Conservation (phyloP, 2,329 filamentous ascomycete species). For the Hortaea werneckii region DNA sequence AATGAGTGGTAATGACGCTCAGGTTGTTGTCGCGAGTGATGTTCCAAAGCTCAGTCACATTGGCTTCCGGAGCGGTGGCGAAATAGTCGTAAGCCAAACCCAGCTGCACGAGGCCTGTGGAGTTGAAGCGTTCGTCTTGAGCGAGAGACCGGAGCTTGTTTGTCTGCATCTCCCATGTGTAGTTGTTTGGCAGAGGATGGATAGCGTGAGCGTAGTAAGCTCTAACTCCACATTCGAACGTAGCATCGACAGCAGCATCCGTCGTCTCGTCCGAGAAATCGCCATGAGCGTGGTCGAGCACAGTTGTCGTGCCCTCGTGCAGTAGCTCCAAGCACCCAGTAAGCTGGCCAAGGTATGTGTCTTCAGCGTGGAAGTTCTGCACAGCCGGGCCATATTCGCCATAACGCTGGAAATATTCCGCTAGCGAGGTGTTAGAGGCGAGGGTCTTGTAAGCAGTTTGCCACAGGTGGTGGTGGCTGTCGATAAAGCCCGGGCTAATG, state of each 20-base stretch:
- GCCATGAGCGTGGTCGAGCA: slow-evolving; percentile 29
- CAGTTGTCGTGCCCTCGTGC: slow-evolving; percentile 34
- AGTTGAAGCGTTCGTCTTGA: slow-evolving; percentile 4
- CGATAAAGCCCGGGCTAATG: slow-evolving; percentile 34
- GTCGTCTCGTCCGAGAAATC: slow-evolving; percentile 10
- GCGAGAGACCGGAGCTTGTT: not conserved
- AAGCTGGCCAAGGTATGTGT: slow-evolving; percentile 26
- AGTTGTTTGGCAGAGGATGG: too few relatives aligned
- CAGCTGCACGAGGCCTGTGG: not conserved
- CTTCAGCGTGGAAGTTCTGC: too few relatives aligned
- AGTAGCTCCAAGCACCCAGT: slow-evolving; percentile 32
- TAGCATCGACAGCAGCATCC: too few relatives aligned
- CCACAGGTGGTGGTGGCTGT: slow-evolving; percentile 39
- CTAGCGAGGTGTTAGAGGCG: slow-evolving; percentile 30
- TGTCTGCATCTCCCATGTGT: too few relatives aligned
- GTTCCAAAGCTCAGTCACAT: not conserved
- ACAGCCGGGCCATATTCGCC: slow-evolving; percentile 38
- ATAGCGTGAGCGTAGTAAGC: too few relatives aligned
- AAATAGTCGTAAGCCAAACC: not conserved
- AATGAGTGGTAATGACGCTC: slow-evolving; percentile 35
- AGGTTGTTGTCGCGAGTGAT: slow-evolving; percentile 4
- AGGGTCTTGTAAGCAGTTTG: slow-evolving; percentile 32
- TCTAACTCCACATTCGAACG: too few relatives aligned
- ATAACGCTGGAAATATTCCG: slow-evolving; percentile 33
- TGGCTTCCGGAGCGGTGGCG: not conserved